Conservation (phyloP, 352 stramenopile species). For the Globisporangium uncinulatum region DNA sequence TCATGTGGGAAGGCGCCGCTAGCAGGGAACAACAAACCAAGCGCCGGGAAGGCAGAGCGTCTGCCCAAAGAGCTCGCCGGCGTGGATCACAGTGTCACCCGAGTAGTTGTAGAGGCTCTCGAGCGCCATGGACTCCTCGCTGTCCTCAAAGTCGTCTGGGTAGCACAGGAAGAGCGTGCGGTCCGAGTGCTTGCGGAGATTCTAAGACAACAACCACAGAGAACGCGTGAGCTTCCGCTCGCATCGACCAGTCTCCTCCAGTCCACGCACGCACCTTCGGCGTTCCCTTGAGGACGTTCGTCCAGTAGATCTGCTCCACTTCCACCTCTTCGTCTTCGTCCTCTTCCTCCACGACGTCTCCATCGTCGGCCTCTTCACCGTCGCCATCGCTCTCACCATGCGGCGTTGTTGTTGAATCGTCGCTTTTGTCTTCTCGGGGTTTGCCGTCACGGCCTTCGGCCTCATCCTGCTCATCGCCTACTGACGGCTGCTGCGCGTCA, state of each 20-base stretch:
- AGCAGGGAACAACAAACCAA: constrained; percentile 37
- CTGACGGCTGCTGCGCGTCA: constrained; percentile 12
- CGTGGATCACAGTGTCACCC: constrained; percentile 91
- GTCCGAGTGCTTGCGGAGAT: constrained; percentile 67
- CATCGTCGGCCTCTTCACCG: constrained; percentile 19
- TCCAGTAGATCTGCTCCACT: constrained; percentile 83
- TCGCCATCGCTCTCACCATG: constrained; percentile 22
- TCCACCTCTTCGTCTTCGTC: constrained; percentile 66
- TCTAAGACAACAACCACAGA: constrained; percentile 18
- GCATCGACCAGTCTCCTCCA: background rate
- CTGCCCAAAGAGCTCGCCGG: constrained; percentile 91
- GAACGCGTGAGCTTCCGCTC: background rate
- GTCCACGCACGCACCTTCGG: constrained; percentile 36
- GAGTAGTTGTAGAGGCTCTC: constrained; percentile 87
- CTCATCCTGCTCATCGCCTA: constrained; percentile 14
- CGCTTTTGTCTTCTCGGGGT: background rate
- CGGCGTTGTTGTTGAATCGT: background rate
- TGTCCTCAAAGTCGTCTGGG: constrained; percentile 89
- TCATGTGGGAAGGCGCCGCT: background rate
- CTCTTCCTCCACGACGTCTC: constrained; percentile 22
- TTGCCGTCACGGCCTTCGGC: no score
- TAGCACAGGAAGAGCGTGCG: constrained; percentile 92
- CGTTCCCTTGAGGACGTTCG: constrained; percentile 69
- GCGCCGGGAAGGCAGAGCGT: constrained; percentile 84
- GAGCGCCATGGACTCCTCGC: constrained; percentile 85